Base-by-base conservation (phyloP, 345 rosid species). In the Raphanus raphanistrum region DNA sequence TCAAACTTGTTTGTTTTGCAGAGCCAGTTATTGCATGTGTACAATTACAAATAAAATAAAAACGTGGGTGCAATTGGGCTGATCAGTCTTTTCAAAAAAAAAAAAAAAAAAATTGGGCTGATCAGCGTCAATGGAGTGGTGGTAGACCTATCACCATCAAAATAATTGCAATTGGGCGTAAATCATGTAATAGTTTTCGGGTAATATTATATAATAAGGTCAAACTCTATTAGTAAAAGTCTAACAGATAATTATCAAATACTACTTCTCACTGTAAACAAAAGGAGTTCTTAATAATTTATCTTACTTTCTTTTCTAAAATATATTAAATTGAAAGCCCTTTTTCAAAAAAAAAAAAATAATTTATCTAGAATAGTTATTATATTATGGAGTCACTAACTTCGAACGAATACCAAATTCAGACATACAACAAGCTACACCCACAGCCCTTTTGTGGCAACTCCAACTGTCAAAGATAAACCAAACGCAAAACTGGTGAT, bases 101-200 rank as follows among this genome's bases (percentile, higher is more conserved):
- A n/a, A n/a, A n/a, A n/a, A n/a, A n/a, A n/a, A n/a, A n/a, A n/a
- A 67, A 61, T 38, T 64, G 38, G 27, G 15, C 50, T 58, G 72
- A 72, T 66, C 61, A 63, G 50, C 36, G 67, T 55, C 62, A 64
- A 77, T 71, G 81, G 25, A 43, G 60, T 64, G 54, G 67, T 71
- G 72, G 76, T 77, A 65, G 35, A 66, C 73, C 68, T 21, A 79
- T 79, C 74, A 61, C 48, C 27, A 79, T 73, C 78, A 61, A 45
- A 79, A 68, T 73, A 61, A 68, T 73, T 48, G 77, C 78, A 61
- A 67, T 67, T 78, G 12, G 63, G 63, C 76, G 29, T 59, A 50
- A 78, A 72, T 59, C 43, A 72, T 73, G 50, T 35, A 32, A 76
- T 45, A 31, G 5, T 45, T 29, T 35, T 4, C 32, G 6, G 21